A percentile compares a stretch with the other conserved stretches of the same genome.
Evolutionary conservation across 2,329 filamentous ascomycete genomes (phyloP).

Genomic region (Alternaria brassicae): DNA sequence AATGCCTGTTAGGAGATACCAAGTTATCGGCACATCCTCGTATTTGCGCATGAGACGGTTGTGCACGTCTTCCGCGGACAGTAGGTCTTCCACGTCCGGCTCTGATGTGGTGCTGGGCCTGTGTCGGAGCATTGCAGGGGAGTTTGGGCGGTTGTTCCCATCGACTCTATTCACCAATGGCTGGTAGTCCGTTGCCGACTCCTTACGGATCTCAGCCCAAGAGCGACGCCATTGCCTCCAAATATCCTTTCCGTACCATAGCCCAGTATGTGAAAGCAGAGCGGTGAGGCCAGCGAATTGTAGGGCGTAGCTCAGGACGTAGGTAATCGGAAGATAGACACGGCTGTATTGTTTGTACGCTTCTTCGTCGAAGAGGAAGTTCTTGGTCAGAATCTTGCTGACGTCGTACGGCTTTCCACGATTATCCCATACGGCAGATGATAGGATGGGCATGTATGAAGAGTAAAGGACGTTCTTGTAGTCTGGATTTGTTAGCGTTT

Average conservation of each 20-base stretch:
- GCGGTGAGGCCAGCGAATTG: constrained; percentile 85
- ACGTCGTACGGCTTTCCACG: constrained; percentile 81
- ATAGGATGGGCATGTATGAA: constrained; percentile 86
- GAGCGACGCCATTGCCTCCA: constrained; percentile 77
- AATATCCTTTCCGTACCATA: constrained; percentile 87
- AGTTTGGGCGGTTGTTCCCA: constrained; percentile 46
- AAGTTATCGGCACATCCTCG: constrained; percentile 78
- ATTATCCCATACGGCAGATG: constrained; percentile 85
- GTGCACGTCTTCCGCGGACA: constrained; percentile 81
- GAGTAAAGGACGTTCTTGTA: constrained; percentile 82
- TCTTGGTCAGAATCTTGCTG: constrained; percentile 75
- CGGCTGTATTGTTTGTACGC: constrained; percentile 83
- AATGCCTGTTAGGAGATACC: constrained; percentile 79
- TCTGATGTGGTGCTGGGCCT: constrained; percentile 44
- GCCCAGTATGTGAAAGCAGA: constrained; percentile 78
- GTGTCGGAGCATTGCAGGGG: constrained; percentile 25
- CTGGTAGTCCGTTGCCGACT: constrained; percentile 42
- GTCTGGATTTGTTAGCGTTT: constrained; percentile 52
- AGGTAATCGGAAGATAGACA: constrained; percentile 86
- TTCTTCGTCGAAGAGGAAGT: constrained; percentile 78
- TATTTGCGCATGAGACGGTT: constrained; percentile 84
- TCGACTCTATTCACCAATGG: constrained; percentile 36
- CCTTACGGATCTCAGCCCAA: constrained; percentile 65
- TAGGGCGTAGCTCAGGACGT: constrained; percentile 83
- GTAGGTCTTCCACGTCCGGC: constrained; percentile 58